phyloP scores from a whole-genome alignment of 2,329 filamentous ascomycete genomes.

The Fusarium pseudograminearum region DNA sequence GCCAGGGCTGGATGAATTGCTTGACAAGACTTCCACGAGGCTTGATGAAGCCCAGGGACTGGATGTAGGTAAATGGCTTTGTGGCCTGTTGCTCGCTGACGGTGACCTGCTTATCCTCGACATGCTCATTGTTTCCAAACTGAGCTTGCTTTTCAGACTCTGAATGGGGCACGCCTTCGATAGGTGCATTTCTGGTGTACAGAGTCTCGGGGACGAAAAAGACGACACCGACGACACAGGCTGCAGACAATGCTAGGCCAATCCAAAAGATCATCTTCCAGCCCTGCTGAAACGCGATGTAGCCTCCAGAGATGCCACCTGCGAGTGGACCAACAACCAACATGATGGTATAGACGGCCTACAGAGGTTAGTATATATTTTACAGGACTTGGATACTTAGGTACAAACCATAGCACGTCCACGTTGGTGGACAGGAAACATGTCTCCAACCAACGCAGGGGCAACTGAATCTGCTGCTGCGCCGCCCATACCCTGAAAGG shows the following conservation, averaged over 20 bases:
- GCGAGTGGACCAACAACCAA: constrained; percentile 50
- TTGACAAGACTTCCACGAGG: constrained; percentile 16
- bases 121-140: constrained; percentile 18
- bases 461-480: constrained; percentile 52
- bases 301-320: constrained; percentile 53
- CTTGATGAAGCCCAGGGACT: constrained; percentile 24
- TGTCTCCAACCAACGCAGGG: constrained; percentile 52
- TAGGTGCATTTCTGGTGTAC: constrained; percentile 39
- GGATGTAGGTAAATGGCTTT: constrained; percentile 11
- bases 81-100: neutral
- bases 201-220: constrained; percentile 54
- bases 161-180: neutral
- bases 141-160: constrained; percentile 10
- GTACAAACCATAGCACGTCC: constrained; percentile 49
- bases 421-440: constrained; percentile 54
- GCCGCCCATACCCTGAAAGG: constrained; percentile 52
- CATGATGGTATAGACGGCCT: constrained; percentile 53
- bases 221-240: constrained; percentile 43
- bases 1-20: constrained; percentile 28
- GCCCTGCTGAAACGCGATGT: constrained; percentile 51
- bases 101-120: constrained; percentile 5
- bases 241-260: constrained; percentile 44
- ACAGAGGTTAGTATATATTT: fast-evolving
- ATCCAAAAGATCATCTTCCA: constrained; percentile 53
- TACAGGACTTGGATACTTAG: fast-evolving